These are phyloP conservation scores for Nothophaeocryptopus gaeumannii DNA, from an alignment of 2,329 filamentous ascomycete species.

Conservation along the genomic window DNA sequence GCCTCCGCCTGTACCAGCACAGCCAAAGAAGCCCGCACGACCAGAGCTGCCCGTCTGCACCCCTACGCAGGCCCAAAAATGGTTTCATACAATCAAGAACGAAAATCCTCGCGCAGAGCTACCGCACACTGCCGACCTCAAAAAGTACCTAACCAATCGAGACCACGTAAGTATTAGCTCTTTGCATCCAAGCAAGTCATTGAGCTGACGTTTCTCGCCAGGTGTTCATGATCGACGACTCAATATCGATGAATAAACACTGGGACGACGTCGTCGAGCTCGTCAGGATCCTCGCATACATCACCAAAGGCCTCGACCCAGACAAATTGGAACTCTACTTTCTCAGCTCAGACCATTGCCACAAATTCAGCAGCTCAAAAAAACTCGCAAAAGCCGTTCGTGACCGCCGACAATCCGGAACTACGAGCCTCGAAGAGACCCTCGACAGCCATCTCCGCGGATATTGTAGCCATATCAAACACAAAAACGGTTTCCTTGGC, in stretches of 20 bases:
- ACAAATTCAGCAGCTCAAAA: background rate
- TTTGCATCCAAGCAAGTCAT: too few relatives aligned
- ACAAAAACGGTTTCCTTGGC: background rate
- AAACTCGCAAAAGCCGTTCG: background rate
- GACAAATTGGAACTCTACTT: constrained; percentile 15
- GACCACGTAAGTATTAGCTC: too few relatives aligned
- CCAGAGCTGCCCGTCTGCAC: too few relatives aligned
- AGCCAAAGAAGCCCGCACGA: too few relatives aligned
- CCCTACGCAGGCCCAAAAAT: too few relatives aligned
- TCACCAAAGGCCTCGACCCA: constrained; percentile 7
- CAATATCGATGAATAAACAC: constrained; percentile 7
- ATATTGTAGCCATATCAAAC: background rate
- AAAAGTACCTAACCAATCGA: too few relatives aligned
- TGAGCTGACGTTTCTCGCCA: too few relatives aligned
- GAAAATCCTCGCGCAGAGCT: too few relatives aligned
- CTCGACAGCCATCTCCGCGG: background rate
- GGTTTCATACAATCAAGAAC: too few relatives aligned
- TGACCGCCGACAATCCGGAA: background rate
- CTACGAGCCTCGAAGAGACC: background rate
- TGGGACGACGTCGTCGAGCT: constrained; percentile 6
- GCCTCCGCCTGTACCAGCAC: too few relatives aligned
- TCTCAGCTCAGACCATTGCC: background rate
- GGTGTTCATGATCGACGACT: constrained; percentile 20
- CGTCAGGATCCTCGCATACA: constrained; percentile 2
- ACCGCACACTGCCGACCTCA: too few relatives aligned